Conservation (phyloP, 495 filamentous ascomycete species). For the Tuber calosporum region DNA sequence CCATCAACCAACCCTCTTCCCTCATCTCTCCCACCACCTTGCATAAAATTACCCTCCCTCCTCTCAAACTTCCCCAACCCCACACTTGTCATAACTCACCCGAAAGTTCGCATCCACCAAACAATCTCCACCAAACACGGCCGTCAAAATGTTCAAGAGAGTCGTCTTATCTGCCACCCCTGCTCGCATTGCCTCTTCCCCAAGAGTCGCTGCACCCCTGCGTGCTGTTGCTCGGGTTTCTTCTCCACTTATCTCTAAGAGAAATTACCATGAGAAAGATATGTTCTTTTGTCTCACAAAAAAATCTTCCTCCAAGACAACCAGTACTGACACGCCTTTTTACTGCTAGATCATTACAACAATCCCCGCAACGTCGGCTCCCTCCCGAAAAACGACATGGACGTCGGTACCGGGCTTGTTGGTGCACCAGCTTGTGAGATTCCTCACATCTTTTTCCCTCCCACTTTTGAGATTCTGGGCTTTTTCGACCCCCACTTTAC, state of each 20-base stretch:
- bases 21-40: conserved; percentile 15
- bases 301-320: conserved; percentile 7
- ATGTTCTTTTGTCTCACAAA: conserved; percentile 19
- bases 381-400: conserved; percentile 72
- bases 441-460: background rate
- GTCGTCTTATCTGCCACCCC: conserved; percentile 18
- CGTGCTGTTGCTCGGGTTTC: conserved; percentile 14
- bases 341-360: conserved; percentile 84
- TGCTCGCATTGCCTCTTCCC: conserved; percentile 20
- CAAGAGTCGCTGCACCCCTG: conserved; percentile 13
- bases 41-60: conserved; percentile 34
- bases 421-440: conserved; percentile 67
- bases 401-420: conserved; percentile 95
- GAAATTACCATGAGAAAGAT: conserved; percentile 40
- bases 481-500: conserved; percentile 3
- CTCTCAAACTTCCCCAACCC: background rate
- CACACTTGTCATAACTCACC: conserved; percentile 7
- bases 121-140: background rate
- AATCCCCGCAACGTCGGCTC: conserved; percentile 90
- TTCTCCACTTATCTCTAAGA: conserved; percentile 15
- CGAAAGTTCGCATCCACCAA: conserved; percentile 9
- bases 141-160: conserved; percentile 26
- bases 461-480: background rate
- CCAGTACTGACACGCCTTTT: conserved; percentile 24
- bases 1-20: conserved; percentile 22